Percentiles rank a stretch among this genome's conserved stretches.
Conservation (phyloP, 106 monocot genomes). For the Apostasia ramifera region DNA sequence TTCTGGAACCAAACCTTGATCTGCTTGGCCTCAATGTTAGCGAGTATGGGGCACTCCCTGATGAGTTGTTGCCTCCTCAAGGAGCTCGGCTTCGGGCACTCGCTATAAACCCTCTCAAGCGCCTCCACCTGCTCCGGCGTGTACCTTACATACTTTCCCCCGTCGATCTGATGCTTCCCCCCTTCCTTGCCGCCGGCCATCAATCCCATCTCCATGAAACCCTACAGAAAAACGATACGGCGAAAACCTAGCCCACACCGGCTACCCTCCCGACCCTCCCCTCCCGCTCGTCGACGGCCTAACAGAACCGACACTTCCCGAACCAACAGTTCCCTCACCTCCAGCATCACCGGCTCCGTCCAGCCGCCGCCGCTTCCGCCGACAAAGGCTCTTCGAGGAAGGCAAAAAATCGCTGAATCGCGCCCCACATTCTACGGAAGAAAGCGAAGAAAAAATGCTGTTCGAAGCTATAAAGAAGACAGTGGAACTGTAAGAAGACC, state of each 20-base stretch:
- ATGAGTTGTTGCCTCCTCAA: slow-evolving; percentile 79
- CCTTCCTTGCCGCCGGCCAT: slow-evolving; percentile 21
- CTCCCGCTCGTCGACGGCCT: background rate
- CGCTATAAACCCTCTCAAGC: slow-evolving; percentile 83
- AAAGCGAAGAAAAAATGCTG: background rate
- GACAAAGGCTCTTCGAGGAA: background rate
- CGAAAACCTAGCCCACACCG: background rate
- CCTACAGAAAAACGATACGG: background rate
- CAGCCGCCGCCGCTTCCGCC: background rate
- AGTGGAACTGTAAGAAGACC: background rate
- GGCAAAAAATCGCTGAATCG: background rate
- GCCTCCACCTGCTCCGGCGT: slow-evolving; percentile 97
- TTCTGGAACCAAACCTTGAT: slow-evolving; percentile 99
- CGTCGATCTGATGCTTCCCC: slow-evolving; percentile 31
- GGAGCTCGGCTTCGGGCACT: slow-evolving; percentile 94
- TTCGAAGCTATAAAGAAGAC: background rate
- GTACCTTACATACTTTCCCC: slow-evolving; percentile 92
- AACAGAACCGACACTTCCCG: background rate
- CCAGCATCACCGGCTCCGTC: background rate
- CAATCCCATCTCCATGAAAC: slow-evolving; percentile 35
- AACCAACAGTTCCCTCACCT: background rate
- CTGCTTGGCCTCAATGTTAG: slow-evolving; percentile 93
- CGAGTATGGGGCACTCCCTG: slow-evolving; percentile 76
- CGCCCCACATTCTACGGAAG: background rate
- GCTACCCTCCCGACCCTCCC: background rate